Conservation (phyloP, 768 basidiomycete genomes). For the Auricularia auricula-judae region DNA sequence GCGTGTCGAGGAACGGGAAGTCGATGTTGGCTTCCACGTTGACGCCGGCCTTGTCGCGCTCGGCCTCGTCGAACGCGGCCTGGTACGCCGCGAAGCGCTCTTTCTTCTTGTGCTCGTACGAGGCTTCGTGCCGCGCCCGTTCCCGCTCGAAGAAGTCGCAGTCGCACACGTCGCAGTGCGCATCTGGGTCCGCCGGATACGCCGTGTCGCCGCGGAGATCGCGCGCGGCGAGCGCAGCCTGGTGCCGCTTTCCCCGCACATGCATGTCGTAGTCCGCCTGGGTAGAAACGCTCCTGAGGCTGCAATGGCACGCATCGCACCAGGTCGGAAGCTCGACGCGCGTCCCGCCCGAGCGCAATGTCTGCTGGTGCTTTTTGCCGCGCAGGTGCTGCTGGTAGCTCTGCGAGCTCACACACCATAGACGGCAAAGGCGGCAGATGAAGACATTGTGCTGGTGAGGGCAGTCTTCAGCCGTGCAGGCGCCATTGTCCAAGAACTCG, state of each 20-base stretch:
- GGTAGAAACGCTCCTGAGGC: background rate
- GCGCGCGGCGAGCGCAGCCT: too few relatives aligned
- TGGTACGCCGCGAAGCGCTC: slow-evolving; percentile 29
- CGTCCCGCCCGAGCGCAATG: background rate
- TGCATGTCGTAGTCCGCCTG: too few relatives aligned
- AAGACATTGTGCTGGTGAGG: background rate
- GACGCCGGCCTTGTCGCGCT: slow-evolving; percentile 44
- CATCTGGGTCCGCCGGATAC: background rate
- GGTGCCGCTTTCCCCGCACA: too few relatives aligned
- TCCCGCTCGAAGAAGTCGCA: background rate
- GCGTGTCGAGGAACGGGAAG: background rate
- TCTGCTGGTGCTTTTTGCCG: background rate
- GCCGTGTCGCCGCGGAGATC: background rate
- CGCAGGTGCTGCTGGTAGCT: background rate
- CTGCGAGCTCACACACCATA: background rate
- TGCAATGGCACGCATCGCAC: background rate
- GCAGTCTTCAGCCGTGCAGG: background rate
- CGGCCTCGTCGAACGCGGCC: slow-evolving; percentile 37
- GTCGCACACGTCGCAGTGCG: slow-evolving; percentile 1
- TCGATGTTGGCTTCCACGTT: slow-evolving; percentile 14
- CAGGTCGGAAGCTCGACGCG: background rate
- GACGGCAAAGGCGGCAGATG: background rate
- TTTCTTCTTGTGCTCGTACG: slow-evolving; percentile 24
- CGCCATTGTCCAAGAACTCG: background rate
- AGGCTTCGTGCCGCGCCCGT: background rate